Evolutionary conservation across 2,329 filamentous ascomycete species (phyloP), one percentile per base, ranked within the genome.

Genomic region (Fusarium annulatum): DNA sequence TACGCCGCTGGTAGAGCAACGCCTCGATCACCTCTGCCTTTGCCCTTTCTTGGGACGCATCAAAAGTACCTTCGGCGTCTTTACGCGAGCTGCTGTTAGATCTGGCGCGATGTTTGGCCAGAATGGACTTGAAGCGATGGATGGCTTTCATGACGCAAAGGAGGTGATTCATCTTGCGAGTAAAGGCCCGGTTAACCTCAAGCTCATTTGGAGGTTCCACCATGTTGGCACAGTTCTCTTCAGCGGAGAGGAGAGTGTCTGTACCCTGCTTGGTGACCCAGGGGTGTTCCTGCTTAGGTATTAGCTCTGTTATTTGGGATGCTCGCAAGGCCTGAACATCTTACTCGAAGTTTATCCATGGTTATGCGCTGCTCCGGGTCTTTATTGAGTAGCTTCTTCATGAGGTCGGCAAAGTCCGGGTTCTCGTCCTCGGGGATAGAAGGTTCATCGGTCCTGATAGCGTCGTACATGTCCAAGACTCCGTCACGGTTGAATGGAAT

Each of bases 121-220:
- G 84, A 14, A 97, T 86, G 57, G 88, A 85, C 81, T 97, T 98
- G 86, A 98, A 98, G 65, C 93, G 93, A 72, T 92, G 91, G 45
- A 97, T 96, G 8, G 95, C 96, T 89, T 94, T 96, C 86, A 98
- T 93, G 74, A 98, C 94, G 59, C 91, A 94, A 64, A 98, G 86
- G 5, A 98, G 87, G 79, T 96, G 92, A 67, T 92, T 92, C 88
- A 98, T 95, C 79, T 95, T 97, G 30, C 90, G 90, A 6, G 96
- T 98, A 73, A 98, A 97, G 19, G 96, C 96, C 72, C 93, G 91
- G 77, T 94, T 94, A 79, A 98, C 89, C 83, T 99, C 96, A 63
- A 95, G 91, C 76, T 96, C 93, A 64, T 96, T 98, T 2, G 96
- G 96, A 9, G 91, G 89, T 69, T 95, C 94, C 38, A 98, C 87